Conservation (phyloP, 805 yeast species). For the Torulaspora quercuum region DNA sequence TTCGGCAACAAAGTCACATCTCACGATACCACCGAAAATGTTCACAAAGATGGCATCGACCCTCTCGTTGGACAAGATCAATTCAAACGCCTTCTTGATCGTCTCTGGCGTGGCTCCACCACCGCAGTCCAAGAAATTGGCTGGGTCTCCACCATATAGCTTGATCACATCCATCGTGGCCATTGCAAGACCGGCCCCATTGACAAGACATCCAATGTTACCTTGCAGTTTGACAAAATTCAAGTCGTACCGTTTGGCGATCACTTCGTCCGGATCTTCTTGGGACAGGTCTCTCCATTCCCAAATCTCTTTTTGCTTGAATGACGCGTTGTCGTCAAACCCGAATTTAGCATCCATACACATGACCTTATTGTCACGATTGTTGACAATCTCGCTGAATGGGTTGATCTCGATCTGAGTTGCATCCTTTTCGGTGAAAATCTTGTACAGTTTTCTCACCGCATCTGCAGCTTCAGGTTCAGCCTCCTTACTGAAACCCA, state of each 20-base stretch:
- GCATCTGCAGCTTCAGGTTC: conserved; percentile 83
- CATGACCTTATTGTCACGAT: conserved; percentile 60
- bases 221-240: conserved; percentile 98
- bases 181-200: conserved; percentile 99
- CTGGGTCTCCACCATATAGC: conserved; percentile 97
- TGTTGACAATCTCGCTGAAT: conserved; percentile 78
- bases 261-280: conserved; percentile 96
- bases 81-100: conserved; percentile 92
- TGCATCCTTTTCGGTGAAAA: conserved; percentile 88
- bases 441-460: conserved; percentile 80
- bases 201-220: conserved; percentile 96
- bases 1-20: conserved; percentile 98
- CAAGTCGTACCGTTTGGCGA: conserved; percentile 83
- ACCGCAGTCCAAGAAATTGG: conserved; percentile 99
- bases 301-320: conserved; percentile 92
- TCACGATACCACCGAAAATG: conserved; percentile 98
- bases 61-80: conserved; percentile 82
- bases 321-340: conserved; percentile 93
- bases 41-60: conserved; percentile 96
- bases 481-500: conserved; percentile 79
- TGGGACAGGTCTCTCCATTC: conserved; percentile 96
- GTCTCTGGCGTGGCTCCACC: conserved; percentile 99
- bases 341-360: conserved; percentile 99
- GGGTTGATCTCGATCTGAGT: conserved; percentile 99
- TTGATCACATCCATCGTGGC: conserved; percentile 99